phyloP scores from a whole-genome alignment of 208 protist species.

The Phytomonas serpens region DNA sequence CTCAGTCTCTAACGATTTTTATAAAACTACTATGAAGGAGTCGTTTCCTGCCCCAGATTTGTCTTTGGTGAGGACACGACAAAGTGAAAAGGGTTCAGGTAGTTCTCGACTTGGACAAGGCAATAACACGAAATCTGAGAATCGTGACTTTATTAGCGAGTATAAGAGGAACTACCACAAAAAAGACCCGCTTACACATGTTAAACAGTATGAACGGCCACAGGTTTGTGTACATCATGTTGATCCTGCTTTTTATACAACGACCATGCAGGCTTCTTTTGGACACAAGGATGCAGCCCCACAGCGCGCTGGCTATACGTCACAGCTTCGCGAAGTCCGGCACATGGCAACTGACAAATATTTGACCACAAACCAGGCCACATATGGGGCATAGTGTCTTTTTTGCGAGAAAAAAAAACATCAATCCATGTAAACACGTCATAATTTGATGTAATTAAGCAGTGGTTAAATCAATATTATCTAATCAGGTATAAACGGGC shows the following conservation, averaged over 20 bases:
- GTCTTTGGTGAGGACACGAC: neutral
- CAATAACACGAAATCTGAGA: neutral
- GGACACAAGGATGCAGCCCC: constrained; percentile 1
- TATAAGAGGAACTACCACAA: constrained; percentile 36
- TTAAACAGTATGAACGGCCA: neutral
- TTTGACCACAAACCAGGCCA: constrained; percentile 31
- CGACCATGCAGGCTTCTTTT: constrained; percentile 35
- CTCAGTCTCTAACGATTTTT: neutral
- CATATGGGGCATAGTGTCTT: constrained; percentile 20
- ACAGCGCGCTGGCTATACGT: constrained; percentile 13
- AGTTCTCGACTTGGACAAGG: neutral
- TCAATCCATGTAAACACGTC: constrained; percentile 8
- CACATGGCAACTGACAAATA: constrained; percentile 62
- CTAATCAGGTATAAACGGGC: constrained; percentile 9
- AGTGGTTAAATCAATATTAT: constrained; percentile 10
- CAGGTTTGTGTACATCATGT: constrained; percentile 41
- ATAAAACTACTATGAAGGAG: neutral
- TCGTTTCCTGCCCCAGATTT: neutral
- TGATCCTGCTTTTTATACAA: constrained; percentile 51
- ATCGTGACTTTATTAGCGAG: constrained; percentile 18
- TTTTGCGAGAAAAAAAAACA: neutral
- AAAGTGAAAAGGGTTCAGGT: neutral
- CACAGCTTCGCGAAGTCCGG: constrained; percentile 14
- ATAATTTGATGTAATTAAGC: neutral
- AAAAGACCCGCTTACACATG: constrained; percentile 3